Percentiles rank a stretch among this genome's conserved stretches.
phyloP scores from a whole-genome alignment of 768 basidiomycete species.

The Rhodotorula graminis region DNA sequence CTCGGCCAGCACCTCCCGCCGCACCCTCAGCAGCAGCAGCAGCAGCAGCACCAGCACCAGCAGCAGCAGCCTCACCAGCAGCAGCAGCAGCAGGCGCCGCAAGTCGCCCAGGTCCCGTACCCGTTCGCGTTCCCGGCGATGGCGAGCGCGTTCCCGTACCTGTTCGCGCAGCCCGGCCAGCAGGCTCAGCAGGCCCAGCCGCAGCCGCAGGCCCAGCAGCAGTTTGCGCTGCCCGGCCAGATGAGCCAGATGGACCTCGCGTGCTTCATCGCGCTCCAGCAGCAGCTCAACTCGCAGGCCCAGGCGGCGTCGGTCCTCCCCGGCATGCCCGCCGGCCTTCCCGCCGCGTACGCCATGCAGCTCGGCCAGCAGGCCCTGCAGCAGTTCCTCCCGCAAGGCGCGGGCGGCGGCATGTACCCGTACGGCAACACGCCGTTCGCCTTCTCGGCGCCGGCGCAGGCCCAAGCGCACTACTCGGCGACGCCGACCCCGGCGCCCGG shows the following conservation, averaged over 20 bases:
- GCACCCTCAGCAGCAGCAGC: not conserved
- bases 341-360: constrained; percentile 15
- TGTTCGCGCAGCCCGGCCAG: not conserved
- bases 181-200: not conserved
- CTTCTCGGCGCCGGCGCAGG: constrained; percentile 11
- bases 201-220: not conserved
- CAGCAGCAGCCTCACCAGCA: not conserved
- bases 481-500: not conserved
- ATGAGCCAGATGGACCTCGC: constrained; percentile 15
- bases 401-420: not conserved
- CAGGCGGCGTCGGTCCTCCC: constrained; percentile 19
- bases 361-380: constrained; percentile 18
- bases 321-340: not conserved
- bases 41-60: not conserved
- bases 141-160: not conserved
- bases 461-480: constrained; percentile 2
- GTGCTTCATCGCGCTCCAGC: constrained; percentile 24
- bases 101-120: not conserved
- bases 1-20: not conserved
- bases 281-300: constrained; percentile 31
- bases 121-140: not conserved
- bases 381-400: constrained; percentile 16
- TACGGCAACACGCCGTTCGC: constrained; percentile 1
- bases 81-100: not conserved
- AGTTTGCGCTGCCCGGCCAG: not conserved